Evolutionary conservation across 805 yeast genomes (phyloP), one percentile per base, ranked within the genome.

Genomic region (Candida ascalaphidarum): DNA sequence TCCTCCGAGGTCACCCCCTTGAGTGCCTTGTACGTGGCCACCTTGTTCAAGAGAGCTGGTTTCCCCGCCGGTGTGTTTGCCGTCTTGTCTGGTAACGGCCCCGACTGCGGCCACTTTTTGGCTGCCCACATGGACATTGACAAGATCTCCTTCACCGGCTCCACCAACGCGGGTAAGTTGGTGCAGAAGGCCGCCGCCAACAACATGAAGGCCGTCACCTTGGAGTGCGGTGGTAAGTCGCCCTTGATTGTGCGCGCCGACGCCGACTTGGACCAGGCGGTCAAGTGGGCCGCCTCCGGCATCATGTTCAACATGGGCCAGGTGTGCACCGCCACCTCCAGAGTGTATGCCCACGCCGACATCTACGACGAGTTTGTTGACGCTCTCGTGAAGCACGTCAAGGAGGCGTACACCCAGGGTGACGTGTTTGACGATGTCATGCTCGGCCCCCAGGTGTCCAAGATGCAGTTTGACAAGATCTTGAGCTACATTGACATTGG

Each of bases 61-160:
- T 71, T 81, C 59, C 89, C 88, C 23, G 67, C 82, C 7, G 89
- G 88, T 36, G 81, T 76, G 17, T 68, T 80, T 39, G 81, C 81
- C 57, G 71, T 83, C 26, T 52, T 81, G 33, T 68, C 78, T 28
- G 95, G 84, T 2, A 68, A 56, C 40, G 94, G 94, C 29, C 53
- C 68, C 25, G 68, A 60, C 31, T 82, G 83, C 5, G 95, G 95
- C 30, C 65, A 71, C 32, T 74, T 76, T 2, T 53, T 83, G 39
- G 74, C 85, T 3, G 36, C 57, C 8, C 92, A 81, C 54, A 50
- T 59, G 34, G 74, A 64, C 27, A 61, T 75, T 32, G 70, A 65
- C 42, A 74, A 75, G 46, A 58, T 75, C 35, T 77, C 81, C 4
- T 75, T 75, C 48, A 75, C 82, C 5, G 82, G 82, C 7, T 72